These are phyloP conservation scores for Malassezia pachydermatis DNA, from an alignment of 1,284 basidiomycete species.

Conservation along the genomic window DNA sequence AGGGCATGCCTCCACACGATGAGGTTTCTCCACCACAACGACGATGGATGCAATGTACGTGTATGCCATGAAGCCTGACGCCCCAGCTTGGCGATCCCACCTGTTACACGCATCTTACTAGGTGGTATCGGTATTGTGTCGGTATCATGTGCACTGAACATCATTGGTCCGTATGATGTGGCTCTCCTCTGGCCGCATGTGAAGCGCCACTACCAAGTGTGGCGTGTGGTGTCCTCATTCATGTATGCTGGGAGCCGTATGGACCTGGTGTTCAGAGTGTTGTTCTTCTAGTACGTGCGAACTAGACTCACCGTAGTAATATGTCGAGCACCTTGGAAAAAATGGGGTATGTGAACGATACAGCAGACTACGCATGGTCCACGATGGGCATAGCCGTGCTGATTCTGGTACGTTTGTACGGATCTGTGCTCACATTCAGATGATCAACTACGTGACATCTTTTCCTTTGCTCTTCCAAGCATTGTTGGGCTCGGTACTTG, in stretches of 20 bases:
- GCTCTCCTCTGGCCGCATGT: slow-evolving; percentile 56
- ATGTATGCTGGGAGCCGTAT: slow-evolving; percentile 56
- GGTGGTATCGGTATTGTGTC: slow-evolving; percentile 59
- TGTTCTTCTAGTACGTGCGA: slow-evolving; percentile 25
- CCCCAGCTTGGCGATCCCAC: slow-evolving; percentile 59
- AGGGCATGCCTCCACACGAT: neutral
- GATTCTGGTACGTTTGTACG: slow-evolving; percentile 19
- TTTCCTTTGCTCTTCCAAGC: slow-evolving; percentile 59
- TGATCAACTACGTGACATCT: slow-evolving; percentile 59
- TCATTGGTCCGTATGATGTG: slow-evolving; percentile 56
- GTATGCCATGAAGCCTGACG: neutral
- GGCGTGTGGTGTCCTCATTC: slow-evolving; percentile 67
- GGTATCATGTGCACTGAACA: slow-evolving; percentile 56
- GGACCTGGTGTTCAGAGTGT: slow-evolving; percentile 33
- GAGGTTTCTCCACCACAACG: neutral
- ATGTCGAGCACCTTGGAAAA: slow-evolving; percentile 33
- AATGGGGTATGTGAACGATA: slow-evolving; percentile 27
- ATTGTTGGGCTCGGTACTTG: slow-evolving; percentile 57
- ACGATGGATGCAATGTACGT: slow-evolving; percentile 15
- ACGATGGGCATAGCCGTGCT: slow-evolving; percentile 27
- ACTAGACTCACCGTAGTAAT: slow-evolving; percentile 8
- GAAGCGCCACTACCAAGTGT: slow-evolving; percentile 55
- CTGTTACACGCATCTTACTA: slow-evolving; percentile 66
- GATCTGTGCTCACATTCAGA: slow-evolving; percentile 48
- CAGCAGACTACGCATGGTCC: slow-evolving; percentile 35